Evolutionary conservation across 768 basidiomycete genomes (phyloP), one percentile per base, ranked within the genome.

Genomic region (Crucibulum laeve): DNA sequence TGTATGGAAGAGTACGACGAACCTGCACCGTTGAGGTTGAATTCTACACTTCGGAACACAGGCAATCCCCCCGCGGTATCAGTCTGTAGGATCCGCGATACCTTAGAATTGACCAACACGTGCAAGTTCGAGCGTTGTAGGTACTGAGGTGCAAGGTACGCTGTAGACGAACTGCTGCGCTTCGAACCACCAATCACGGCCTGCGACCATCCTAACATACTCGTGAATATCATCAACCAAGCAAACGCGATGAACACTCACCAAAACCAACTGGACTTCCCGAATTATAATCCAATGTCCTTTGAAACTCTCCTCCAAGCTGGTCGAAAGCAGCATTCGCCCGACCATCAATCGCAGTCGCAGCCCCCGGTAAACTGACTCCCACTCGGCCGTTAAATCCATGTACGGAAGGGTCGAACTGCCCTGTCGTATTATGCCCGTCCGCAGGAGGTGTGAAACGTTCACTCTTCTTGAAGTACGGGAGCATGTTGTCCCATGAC

Each of bases 131-230:
- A 42, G 25, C 55, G 38, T 2, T 22, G 14, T 1, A 49, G 40
- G 26, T 48, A 30, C 18, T 36, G 7, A 5, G 43, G 23, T 8
- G 47, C 25, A 4, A 57, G 45, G 34, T 53, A 57, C 1, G 45
- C 51, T 5, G 55, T 26, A 0, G 55, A 48, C 2, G 55, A 54
- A 35, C 53, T 54, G 11, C 53, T 54, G 25, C 55, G 40, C n/a
- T 49, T 50, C 22, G 45, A 43, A 24, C 40, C 34, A 25, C 47
- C 55, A 24, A 56, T 56, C 4, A 43, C 44, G 14, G 47, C 40
- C 42, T 56, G 55, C 1, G 47, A 44, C 53, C 51, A 56, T 5
- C 53, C 8, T 10, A 33, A 37, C 1, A 39, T 26, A 15, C 17
- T 17, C 18, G 18, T 6, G 7, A 18, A 11, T 36, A 36, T 10